Base-by-base conservation (phyloP, 768 basidiomycete genomes). In the Suillus alpinus region DNA sequence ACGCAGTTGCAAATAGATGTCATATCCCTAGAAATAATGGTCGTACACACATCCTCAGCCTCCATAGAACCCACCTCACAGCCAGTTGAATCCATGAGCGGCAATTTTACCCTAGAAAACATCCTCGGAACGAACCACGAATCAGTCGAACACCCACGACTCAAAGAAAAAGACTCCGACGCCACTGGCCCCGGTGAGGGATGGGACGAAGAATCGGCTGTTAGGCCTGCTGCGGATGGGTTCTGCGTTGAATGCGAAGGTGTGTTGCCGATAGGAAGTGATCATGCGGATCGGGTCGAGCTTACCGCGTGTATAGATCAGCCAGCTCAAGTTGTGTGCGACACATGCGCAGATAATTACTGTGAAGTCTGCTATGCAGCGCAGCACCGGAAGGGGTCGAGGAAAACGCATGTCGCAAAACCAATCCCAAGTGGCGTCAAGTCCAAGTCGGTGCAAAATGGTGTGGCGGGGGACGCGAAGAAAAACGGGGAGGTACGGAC, bases 161-260 rank as follows among this genome's bases (percentile, higher is more conserved):
- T 72, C 56, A 73, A 70, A 59, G 70, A 67, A 31, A 68, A 62
- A 29, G 78, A 77, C 50, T 57, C 68, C n/a, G 65, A 68, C 7
- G 69, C 72, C 57, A 73, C 75, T 39, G 67, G 72, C 23, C 71
- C 78, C 29, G 75, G 78, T 10, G 77, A 77, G 41, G 88, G 86
- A 13, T 88, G 87, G 87, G 87, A 90, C 60, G 87, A 91, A 65
- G 88, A 89, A 70, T 76, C 78, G 12, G 68, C 70, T 0, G 71
- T 72, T 60, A 78, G 73, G 43, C 77, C 80, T 9, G 75, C 78
- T 14, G 72, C 76, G 12, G 86, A 90, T 57, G 91, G 90, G 0
- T 88, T 79, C 68, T 94, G 92, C 63, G 72, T 93, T 57, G 92
- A 94, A 73, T 94, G 92, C 70, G 92, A 94, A 84, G 92, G 92